phyloP scores from a whole-genome alignment of 192 early-diverging fungal species.

The Spizellomyces punctatus region DNA sequence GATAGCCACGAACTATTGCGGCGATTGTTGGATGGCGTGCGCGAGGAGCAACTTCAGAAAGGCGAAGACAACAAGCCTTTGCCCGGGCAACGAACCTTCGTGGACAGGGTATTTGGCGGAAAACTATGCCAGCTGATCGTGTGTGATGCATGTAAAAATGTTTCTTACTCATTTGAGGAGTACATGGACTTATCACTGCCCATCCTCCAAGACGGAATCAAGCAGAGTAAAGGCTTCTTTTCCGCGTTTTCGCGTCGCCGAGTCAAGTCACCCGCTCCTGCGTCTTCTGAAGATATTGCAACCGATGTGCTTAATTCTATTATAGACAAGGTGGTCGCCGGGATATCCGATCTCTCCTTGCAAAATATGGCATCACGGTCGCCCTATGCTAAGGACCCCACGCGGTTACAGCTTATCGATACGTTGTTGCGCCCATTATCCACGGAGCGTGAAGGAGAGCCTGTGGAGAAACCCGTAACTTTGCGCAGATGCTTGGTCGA shows the following conservation, averaged over 20 bases:
- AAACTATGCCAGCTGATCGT: conserved; percentile 66
- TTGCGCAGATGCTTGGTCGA: conserved; percentile 35
- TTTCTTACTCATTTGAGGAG: conserved; percentile 61
- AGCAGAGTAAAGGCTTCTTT: conserved; percentile 15
- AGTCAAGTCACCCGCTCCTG: conserved; percentile 7
- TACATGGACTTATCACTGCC: conserved; percentile 67
- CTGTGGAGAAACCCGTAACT: not conserved
- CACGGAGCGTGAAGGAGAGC: not conserved
- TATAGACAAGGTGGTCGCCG: not conserved
- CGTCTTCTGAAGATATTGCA: conserved; percentile 2
- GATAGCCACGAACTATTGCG: conserved; percentile 76
- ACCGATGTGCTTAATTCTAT: not conserved
- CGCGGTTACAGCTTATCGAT: conserved; percentile 7
- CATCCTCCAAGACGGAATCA: conserved; percentile 36
- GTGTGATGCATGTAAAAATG: conserved; percentile 63
- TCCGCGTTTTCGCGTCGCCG: not conserved
- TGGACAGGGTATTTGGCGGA: conserved; percentile 72
- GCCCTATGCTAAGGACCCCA: not conserved
- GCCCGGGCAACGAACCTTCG: conserved; percentile 22
- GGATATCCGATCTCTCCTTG: not conserved
- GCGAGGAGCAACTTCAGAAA: conserved; percentile 52
- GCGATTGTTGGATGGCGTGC: conserved; percentile 62
- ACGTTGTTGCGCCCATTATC: conserved; percentile 12
- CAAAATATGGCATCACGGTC: not conserved
- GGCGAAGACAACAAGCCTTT: not conserved